These are phyloP conservation scores for Cyberlindnera mississippiensis DNA, from an alignment of 805 yeast species.

Conservation along the genomic window DNA sequence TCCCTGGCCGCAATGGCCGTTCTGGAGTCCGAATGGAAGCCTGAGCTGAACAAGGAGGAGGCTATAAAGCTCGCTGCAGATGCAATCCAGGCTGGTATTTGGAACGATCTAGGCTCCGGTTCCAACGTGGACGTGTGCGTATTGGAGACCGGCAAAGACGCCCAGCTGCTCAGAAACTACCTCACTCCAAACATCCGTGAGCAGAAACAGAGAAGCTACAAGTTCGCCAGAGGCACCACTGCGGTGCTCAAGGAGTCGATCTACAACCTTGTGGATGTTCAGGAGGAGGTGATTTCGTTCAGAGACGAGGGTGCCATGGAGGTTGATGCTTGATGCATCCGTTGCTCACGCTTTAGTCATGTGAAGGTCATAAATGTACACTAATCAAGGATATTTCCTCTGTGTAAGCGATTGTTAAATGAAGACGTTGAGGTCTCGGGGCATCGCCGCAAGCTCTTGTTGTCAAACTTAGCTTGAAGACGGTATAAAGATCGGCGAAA, in stretches of 20 bases:
- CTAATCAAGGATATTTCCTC: too few species aligned
- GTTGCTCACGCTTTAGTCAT: too few species aligned
- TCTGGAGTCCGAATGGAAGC: constrained; percentile 82
- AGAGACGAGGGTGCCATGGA: constrained; percentile 5
- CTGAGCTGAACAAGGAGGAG: constrained; percentile 74
- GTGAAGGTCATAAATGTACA: not conserved
- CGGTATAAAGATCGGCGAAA: too few species aligned
- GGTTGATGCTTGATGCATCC: constrained; percentile 9
- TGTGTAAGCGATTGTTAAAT: too few species aligned
- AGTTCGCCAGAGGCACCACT: constrained; percentile 91
- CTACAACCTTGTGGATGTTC: constrained; percentile 61
- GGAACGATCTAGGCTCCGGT: constrained; percentile 99
- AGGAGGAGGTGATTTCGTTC: constrained; percentile 48
- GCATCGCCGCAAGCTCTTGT: not conserved
- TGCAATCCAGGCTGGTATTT: constrained; percentile 96
- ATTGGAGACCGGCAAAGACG: constrained; percentile 90
- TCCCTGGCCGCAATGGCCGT: constrained; percentile 99
- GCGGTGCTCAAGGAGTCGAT: constrained; percentile 71
- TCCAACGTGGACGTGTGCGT: constrained; percentile 97
- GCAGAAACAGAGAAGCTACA: constrained; percentile 76
- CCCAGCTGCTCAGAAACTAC: constrained; percentile 79
- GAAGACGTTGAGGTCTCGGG: too few species aligned
- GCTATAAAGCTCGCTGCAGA: constrained; percentile 89
- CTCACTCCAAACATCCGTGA: constrained; percentile 87
- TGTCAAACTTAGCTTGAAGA: too few species aligned